phyloP scores from a whole-genome alignment of 306 rosid species.

The Gastrolobium villosum region DNA sequence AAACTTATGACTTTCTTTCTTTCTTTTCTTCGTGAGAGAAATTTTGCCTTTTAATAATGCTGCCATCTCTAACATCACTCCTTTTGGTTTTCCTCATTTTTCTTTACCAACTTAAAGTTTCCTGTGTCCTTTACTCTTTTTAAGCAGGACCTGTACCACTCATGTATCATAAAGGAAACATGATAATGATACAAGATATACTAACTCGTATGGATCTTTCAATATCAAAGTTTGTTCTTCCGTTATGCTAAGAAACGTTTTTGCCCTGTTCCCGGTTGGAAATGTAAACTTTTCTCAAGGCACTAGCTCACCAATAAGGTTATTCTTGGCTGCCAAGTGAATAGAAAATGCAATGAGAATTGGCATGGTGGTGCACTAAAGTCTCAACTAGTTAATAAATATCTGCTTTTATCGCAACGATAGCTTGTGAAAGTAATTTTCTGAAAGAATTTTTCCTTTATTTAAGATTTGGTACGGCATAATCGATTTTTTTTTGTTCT shows the following conservation, averaged over 20 bases:
- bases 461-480: neutral
- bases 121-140: neutral
- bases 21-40: neutral
- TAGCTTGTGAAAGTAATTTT: conserved; percentile 27
- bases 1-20: neutral
- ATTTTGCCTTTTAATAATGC: conserved; percentile 3
- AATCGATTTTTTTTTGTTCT: conserved; percentile 7
- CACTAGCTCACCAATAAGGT: neutral
- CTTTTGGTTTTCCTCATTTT: neutral
- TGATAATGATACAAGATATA: neutral
- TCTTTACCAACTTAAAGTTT: conserved; percentile 2
- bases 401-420: neutral
- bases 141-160: neutral
- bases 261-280: neutral
- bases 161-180: neutral
- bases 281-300: neutral
- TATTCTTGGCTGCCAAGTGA: conserved; percentile 4
- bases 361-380: neutral
- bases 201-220: neutral
- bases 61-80: neutral
- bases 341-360: conserved; percentile 15
- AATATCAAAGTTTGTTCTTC: neutral
- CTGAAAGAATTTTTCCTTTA: neutral
- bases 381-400: neutral
- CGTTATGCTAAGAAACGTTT: neutral